Conservation (phyloP, 2,329 filamentous ascomycete species). For the Pleomassaria siparia region DNA sequence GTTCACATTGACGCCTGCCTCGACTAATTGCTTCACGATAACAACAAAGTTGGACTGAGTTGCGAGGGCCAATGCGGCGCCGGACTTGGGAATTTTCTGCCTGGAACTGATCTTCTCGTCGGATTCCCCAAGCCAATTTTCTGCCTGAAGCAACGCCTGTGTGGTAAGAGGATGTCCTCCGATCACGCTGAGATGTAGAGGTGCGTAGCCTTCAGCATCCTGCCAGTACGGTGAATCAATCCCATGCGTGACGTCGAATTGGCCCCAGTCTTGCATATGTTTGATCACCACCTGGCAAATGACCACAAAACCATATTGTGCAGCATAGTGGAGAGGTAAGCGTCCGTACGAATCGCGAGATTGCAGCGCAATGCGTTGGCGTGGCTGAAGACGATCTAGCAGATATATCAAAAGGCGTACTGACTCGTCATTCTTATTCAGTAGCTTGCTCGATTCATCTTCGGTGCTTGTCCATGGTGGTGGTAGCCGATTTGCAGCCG, state of each 20-base stretch:
- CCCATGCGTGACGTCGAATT: constrained; percentile 80
- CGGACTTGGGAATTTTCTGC: constrained; percentile 76
- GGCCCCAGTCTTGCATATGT: constrained; percentile 84
- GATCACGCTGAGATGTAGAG: constrained; percentile 88
- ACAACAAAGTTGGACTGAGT: constrained; percentile 82
- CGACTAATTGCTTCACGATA: constrained; percentile 84
- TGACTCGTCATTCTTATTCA: constrained; percentile 71
- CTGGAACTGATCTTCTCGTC: constrained; percentile 65
- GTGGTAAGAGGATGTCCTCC: constrained; percentile 89
- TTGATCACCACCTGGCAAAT: constrained; percentile 85
- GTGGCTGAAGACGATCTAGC: constrained; percentile 67
- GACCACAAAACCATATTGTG: constrained; percentile 91
- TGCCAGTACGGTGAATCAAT: constrained; percentile 91
- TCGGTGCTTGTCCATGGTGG: constrained; percentile 67
- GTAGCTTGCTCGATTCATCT: constrained; percentile 59
- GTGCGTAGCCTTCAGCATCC: constrained; percentile 86
- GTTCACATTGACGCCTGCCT: constrained; percentile 90
- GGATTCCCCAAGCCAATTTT: constrained; percentile 70
- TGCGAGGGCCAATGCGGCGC: constrained; percentile 82
- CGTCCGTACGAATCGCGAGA: constrained; percentile 78
- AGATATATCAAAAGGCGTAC: constrained; percentile 66
- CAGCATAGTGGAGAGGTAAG: constrained; percentile 87
- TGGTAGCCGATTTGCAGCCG: constrained; percentile 65
- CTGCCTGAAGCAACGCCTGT: constrained; percentile 74
- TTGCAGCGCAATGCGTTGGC: constrained; percentile 68